These are phyloP conservation scores for Handroanthus guayacan DNA, from an alignment of 257 asterid species.

Conservation along the genomic window DNA sequence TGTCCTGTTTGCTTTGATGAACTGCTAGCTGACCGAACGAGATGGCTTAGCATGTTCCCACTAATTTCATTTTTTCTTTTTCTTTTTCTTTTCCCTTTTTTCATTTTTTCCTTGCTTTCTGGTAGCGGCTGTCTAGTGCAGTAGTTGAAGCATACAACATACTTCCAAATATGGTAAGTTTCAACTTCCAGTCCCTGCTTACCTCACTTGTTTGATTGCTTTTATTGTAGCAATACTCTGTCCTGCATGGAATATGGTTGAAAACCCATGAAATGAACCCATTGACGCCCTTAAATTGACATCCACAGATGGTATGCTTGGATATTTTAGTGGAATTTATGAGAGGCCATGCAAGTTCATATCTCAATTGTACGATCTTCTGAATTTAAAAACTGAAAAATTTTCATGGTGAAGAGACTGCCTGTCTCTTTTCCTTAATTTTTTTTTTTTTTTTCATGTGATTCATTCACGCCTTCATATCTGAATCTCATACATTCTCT, in stretches of 20 bases:
- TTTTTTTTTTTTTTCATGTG: background rate
- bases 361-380: slow-evolving; percentile 18
- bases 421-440: background rate
- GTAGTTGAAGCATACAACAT: slow-evolving; percentile 88
- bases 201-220: slow-evolving; percentile 31
- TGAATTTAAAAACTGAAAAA: slow-evolving; percentile 15
- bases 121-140: slow-evolving; percentile 70
- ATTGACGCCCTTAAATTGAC: slow-evolving; percentile 8
- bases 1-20: slow-evolving; percentile 28
- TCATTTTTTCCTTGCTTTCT: slow-evolving; percentile 27
- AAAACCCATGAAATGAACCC: slow-evolving; percentile 6
- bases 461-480: background rate
- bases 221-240: background rate
- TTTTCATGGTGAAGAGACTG: slow-evolving; percentile 18
- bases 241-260: slow-evolving; percentile 25
- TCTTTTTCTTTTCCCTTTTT: too few relatives aligned
- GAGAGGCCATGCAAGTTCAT: slow-evolving; percentile 12
- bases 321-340: slow-evolving; percentile 16
- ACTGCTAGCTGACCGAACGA: slow-evolving; percentile 23
- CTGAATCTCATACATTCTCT: slow-evolving; percentile 7
- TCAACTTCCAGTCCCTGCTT: slow-evolving; percentile 9
- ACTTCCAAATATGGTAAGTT: slow-evolving; percentile 81
- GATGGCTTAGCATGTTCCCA: slow-evolving; percentile 27
- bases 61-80: slow-evolving; percentile 1
- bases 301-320: slow-evolving; percentile 8